Base-by-base conservation (phyloP, 2,329 filamentous ascomycete species). In the Mycosphaerella arachidis region DNA sequence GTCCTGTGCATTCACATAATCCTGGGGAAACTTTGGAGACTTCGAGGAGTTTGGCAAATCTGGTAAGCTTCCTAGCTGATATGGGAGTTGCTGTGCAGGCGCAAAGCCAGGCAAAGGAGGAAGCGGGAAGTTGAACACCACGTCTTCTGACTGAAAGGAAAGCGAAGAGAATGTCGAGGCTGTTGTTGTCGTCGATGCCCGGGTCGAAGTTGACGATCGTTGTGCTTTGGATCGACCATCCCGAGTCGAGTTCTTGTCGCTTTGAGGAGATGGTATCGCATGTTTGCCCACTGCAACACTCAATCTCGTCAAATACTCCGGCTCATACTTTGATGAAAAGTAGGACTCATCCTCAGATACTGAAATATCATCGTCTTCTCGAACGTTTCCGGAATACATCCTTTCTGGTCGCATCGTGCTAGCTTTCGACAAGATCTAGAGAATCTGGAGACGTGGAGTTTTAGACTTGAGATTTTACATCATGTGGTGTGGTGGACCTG, bases 221-320 rank as follows among this genome's bases (percentile, higher is more conserved):
- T 52, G 6, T 33, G 48, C 30, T 20, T 16, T 16, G 16, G 48
- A 52, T 5, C 10, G 27, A 10, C 27, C 27, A 16, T 16, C 33
- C 30, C 30, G 48, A 10, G 30, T 31, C 24, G 48, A 52, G 6
- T 52, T 12, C 27, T 31, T 33, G 29, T 43, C 48, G 12, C 18
- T 18, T 48, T 52, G 27, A 16, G 16, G 10, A n/a, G 2, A 13
- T 13, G n/a, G 33, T 52, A 7, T 33, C 10, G 10, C 5, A 10
- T 30, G 13, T 10, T 30, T 52, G 10, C 29, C 27, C 1, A 48
- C 37, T 1, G 53, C 43, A 4, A 56, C 8, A 33, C 27, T 56
- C 24, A 56, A 24, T 20, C 53, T 40, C 27, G 43, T 56, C 40
- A 56, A 27, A 24, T 56, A 56, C 45, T 56, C 53, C 27, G 53